These are phyloP conservation scores for Protostelium mycophagum DNA, from an alignment of 78 protist genomes.

Conservation along the genomic window DNA sequence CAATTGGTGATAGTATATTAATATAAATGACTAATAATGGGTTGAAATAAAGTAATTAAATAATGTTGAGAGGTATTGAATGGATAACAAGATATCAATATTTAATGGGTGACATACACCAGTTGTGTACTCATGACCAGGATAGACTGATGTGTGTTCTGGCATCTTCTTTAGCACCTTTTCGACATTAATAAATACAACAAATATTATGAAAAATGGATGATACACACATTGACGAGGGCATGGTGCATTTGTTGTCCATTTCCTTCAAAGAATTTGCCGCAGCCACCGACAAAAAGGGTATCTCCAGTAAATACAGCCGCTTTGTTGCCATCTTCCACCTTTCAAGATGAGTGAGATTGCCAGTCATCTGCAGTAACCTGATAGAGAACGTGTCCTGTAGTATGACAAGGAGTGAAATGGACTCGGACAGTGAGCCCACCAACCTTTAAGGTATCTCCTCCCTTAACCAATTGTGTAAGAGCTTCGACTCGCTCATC, in stretches of 20 bases:
- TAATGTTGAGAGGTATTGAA: no score
- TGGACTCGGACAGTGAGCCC: slow-evolving; percentile 4
- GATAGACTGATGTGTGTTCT: slow-evolving; percentile 43
- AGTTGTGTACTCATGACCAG: slow-evolving; percentile 84
- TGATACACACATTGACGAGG: slow-evolving; percentile 8
- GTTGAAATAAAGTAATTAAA: no score
- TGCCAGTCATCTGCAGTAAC: not conserved
- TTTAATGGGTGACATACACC: not conserved
- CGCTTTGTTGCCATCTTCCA: not conserved
- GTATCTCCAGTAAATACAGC: slow-evolving; percentile 80
- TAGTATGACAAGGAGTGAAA: slow-evolving; percentile 78
- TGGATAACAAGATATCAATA: not conserved
- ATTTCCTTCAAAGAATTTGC: slow-evolving; percentile 72
- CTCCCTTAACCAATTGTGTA: slow-evolving; percentile 11
- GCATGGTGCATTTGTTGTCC: slow-evolving; percentile 63
- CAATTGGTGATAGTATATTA: no score
- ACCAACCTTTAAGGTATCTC: slow-evolving; percentile 41
- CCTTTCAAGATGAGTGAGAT: not conserved
- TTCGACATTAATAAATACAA: not conserved
- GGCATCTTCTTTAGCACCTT: slow-evolving; percentile 36
- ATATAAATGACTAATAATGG: no score
- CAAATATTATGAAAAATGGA: not conserved
- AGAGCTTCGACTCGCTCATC: slow-evolving; percentile 50
- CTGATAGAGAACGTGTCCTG: slow-evolving; percentile 25
- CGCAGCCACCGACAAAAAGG: slow-evolving; percentile 83